A percentile compares a stretch with the other conserved stretches of the same genome.
Evolutionary conservation across 768 basidiomycete species (phyloP).

Genomic region (Agaricus bisporus): DNA sequence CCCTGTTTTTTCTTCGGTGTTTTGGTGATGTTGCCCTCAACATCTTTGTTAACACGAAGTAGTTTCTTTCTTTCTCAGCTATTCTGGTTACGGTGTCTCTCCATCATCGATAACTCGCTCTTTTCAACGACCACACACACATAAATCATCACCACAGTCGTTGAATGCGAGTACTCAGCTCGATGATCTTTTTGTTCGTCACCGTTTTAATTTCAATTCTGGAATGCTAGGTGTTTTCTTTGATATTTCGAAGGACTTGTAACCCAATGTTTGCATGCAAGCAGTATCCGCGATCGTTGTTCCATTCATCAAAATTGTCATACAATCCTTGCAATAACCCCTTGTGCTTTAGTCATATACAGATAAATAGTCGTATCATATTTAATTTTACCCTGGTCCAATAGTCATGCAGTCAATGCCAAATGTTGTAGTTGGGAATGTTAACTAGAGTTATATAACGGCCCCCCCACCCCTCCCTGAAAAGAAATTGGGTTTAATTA

Average conservation of each 20-base stretch:
- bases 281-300: conserved; percentile 11
- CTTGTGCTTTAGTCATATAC: conserved; percentile 13
- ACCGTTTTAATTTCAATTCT: conserved; percentile 1
- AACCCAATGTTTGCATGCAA: conserved; percentile 11
- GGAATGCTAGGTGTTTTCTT: conserved; percentile 10
- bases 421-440: conserved; percentile 9
- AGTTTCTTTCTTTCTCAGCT: background rate
- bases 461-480: background rate
- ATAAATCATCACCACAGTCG: background rate
- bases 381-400: conserved; percentile 12
- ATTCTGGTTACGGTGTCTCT: background rate
- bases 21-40: conserved; percentile 9
- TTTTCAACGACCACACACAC: background rate
- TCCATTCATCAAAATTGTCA: conserved; percentile 11
- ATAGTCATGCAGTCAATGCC: conserved; percentile 9
- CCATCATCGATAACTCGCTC: conserved; percentile 6
- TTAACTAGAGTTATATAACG: background rate
- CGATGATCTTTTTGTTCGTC: conserved; percentile 6
- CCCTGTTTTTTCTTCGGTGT: conserved; percentile 7
- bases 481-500: conserved; percentile 1
- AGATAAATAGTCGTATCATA: conserved; percentile 13
- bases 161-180: conserved; percentile 1
- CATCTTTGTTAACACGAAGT: conserved; percentile 10
- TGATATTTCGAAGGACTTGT: conserved; percentile 11
- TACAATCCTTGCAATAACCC: conserved; percentile 12